phyloP scores from a whole-genome alignment of 1,284 basidiomycete species.

The Puccinia triticina region DNA sequence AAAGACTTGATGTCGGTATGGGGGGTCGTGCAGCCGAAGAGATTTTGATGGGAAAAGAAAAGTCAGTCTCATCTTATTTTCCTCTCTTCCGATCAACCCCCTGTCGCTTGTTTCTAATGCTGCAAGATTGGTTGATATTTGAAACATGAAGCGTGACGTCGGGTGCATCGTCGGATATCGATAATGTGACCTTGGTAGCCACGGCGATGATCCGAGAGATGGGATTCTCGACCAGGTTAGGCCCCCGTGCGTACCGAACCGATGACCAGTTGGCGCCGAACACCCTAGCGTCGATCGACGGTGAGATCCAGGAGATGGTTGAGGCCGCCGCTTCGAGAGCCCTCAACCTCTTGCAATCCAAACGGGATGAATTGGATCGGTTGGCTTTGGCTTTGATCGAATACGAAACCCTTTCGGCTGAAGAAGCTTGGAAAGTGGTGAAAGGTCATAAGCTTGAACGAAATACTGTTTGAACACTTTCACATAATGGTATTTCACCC shows the following conservation, averaged over 20 bases:
- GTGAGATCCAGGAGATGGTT: conserved; percentile 66
- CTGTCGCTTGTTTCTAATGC: background rate
- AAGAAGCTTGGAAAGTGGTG: conserved; percentile 83
- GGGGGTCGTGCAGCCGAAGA: conserved; percentile 92
- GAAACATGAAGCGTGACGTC: conserved; percentile 61
- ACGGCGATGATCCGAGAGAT: conserved; percentile 84
- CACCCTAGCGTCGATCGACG: conserved; percentile 57
- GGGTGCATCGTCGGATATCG: conserved; percentile 85
- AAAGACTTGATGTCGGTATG: conserved; percentile 80
- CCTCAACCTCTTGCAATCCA: conserved; percentile 69
- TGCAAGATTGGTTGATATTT: background rate
- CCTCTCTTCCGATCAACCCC: background rate
- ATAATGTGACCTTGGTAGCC: conserved; percentile 76
- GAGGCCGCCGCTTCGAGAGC: conserved; percentile 75
- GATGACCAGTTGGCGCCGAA: conserved; percentile 54
- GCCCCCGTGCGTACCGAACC: conserved; percentile 53
- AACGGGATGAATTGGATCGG: conserved; percentile 76
- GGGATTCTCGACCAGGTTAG: conserved; percentile 71
- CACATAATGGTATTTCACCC: background rate
- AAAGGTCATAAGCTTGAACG: conserved; percentile 57
- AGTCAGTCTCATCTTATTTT: conserved; percentile 66
- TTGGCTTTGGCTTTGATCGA: conserved; percentile 86
- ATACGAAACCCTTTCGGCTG: conserved; percentile 84
- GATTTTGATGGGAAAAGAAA: conserved; percentile 82
- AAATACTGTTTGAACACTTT: conserved; percentile 29